Evolutionary conservation across 345 rosid species (phyloP), one percentile per base, ranked within the genome.

Genomic region (Ceriops zippeliana): DNA sequence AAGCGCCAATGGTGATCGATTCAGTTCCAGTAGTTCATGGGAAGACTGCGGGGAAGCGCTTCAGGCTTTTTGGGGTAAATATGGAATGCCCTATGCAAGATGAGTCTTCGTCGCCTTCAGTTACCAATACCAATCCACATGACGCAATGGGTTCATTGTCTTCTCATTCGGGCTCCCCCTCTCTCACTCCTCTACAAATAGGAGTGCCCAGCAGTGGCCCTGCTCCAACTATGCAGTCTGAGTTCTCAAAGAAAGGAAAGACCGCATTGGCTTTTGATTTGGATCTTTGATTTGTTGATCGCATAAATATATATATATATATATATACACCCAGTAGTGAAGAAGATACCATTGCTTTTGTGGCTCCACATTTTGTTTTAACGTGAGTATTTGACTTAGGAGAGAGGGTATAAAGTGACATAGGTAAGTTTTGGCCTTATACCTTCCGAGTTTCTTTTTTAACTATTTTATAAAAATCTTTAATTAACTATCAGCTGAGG

Each of bases 261-360:
- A 79, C 88, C 68, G 79, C 87, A 68, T 70, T 85, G 70, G 83
- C 90, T 73, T 79, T 83, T 79, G 83, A 87, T 84, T 83, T 87
- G 78, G 89, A 86, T 82, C 85, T 75, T 61, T 89, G 78, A 77
- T 64, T 72, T 42, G 49, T 42, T 42, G 19, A 42, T 42, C 17
- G 15, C 17, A 13, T 37, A 22, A 1, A 31, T 42, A 24, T 6
- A 22, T 3, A 31, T 42, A 24, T 11, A 63, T n/a, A 63, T 60
- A 63, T 69, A 37, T 24, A 47, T 61, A 30, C 1, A 27, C 24
- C 35, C 57, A 38, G 27, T 53, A 52, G 31, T 9, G 64, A 67
- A 47, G 69, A 76, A 67, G 63, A 72, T 5, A 61, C 49, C n/a
- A 31, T 59, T 28, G 34, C 52, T 65, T 66, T 59, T 27, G 51